Conservation (phyloP, 352 stramenopile genomes). For the Phytophthora uliginosa region DNA sequence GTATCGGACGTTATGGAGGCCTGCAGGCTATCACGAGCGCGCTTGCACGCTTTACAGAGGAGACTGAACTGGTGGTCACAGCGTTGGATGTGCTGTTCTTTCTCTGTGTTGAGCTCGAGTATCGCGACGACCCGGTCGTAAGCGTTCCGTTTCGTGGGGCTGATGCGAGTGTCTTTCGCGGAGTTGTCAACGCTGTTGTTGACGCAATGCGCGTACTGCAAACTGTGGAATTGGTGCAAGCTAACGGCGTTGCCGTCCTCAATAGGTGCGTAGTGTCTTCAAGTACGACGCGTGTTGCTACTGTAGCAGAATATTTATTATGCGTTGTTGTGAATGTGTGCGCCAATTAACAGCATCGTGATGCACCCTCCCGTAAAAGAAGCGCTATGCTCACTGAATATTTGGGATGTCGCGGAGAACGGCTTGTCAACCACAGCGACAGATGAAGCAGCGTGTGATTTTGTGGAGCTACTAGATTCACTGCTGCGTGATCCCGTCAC, state of each 20-base stretch:
- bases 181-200: conserved; percentile 28
- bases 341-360: conserved; percentile 23
- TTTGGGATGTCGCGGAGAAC: conserved; percentile 35
- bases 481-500: conserved; percentile 41
- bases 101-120: conserved; percentile 61
- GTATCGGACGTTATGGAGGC: conserved; percentile 43
- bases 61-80: conserved; percentile 51
- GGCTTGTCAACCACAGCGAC: conserved; percentile 19
- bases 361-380: conserved; percentile 41
- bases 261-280: conserved; percentile 38
- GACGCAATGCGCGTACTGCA: conserved; percentile 42
- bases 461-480: conserved; percentile 50
- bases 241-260: conserved; percentile 62
- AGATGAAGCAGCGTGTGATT: conserved; percentile 38
- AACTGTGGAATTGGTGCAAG: conserved; percentile 56
- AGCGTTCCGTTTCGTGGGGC: conserved; percentile 2
- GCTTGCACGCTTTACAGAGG: conserved; percentile 41
- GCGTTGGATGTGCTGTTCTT: conserved; percentile 66
- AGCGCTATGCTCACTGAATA: conserved; percentile 35
- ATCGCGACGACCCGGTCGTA: conserved; percentile 8
- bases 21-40: conserved; percentile 47
- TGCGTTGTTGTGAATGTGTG: not conserved
- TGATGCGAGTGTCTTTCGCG: conserved; percentile 8
- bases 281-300: not conserved
- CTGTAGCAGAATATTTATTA: not conserved